phyloP scores from a whole-genome alignment of 352 stramenopile species.

The Globisporangium iwayamae region DNA sequence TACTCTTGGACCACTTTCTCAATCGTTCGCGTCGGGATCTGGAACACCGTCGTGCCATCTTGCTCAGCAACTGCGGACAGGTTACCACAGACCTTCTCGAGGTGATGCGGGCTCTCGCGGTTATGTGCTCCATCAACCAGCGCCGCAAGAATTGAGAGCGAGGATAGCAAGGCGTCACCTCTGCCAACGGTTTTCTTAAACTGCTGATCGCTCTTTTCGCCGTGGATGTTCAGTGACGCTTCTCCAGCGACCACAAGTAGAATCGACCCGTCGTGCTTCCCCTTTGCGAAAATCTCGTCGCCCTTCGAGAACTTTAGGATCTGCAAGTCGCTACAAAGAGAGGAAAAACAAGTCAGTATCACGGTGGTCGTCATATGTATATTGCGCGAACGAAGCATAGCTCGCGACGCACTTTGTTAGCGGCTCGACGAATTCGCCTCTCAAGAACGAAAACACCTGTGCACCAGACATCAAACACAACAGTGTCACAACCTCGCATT shows the following conservation, averaged over 20 bases:
- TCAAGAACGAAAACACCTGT: constrained; percentile 70
- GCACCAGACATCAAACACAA: neutral
- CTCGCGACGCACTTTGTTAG: constrained; percentile 33
- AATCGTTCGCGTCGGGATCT: constrained; percentile 52
- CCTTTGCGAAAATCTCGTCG: constrained; percentile 53
- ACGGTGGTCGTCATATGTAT: neutral
- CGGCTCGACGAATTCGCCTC: constrained; percentile 58
- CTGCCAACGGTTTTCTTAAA: constrained; percentile 54
- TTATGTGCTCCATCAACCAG: constrained; percentile 43
- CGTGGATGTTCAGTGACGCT: constrained; percentile 57
- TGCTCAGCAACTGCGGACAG: constrained; percentile 49
- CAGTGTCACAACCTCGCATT: neutral
- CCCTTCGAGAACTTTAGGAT: constrained; percentile 47
- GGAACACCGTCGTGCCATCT: constrained; percentile 57
- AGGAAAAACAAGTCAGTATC: constrained; percentile 1
- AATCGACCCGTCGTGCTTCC: constrained; percentile 70
- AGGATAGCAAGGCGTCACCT: constrained; percentile 74
- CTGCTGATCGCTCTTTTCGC: constrained; percentile 23
- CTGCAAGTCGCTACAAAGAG: constrained; percentile 41
- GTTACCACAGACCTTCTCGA: constrained; percentile 49
- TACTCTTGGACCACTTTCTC: constrained; percentile 48
- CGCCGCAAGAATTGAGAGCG: constrained; percentile 55
- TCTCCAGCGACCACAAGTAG: constrained; percentile 63
- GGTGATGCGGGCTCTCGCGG: constrained; percentile 17
- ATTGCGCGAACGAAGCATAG: neutral